Evolutionary conservation across 208 protist genomes (phyloP).

Genomic region (Trypanosoma cruzi): DNA sequence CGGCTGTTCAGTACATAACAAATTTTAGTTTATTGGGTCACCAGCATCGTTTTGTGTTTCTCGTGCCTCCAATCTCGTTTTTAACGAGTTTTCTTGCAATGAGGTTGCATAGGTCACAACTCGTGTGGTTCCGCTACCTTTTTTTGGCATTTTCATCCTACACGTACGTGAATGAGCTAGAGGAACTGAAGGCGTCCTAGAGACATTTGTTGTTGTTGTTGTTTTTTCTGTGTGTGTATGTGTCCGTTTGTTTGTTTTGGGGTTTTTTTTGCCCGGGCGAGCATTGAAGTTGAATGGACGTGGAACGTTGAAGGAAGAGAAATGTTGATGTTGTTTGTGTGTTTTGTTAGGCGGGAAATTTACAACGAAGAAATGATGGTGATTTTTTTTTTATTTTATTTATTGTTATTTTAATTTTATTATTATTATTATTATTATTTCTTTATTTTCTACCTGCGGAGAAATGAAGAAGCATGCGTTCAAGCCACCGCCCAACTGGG

Average conservation of each 20-base stretch:
- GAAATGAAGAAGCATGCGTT: conserved; percentile 26
- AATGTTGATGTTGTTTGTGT: background rate
- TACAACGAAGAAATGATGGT: background rate
- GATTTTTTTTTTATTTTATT: conserved; percentile 32
- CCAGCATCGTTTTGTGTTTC: conserved; percentile 35
- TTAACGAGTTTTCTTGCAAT: conserved; percentile 78
- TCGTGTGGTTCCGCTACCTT: conserved; percentile 97
- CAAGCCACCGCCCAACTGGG: conserved; percentile 72
- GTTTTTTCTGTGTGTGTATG: conserved; percentile 4
- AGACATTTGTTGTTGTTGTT: too few relatives aligned
- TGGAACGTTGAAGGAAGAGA: background rate
- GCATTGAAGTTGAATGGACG: background rate
- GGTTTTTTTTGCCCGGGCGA: background rate
- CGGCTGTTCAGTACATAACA: background rate
- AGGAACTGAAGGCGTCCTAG: conserved; percentile 27
- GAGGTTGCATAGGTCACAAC: conserved; percentile 90
- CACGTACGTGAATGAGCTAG: conserved; percentile 93
- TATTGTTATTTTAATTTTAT: conserved; percentile 27
- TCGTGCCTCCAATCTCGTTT: conserved; percentile 53
- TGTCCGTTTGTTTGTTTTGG: background rate
- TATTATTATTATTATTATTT: conserved; percentile 34
- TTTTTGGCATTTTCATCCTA: conserved; percentile 96
- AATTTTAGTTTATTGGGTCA: background rate
- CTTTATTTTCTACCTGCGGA: conserved; percentile 9
- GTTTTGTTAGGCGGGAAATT: too few relatives aligned